These are phyloP conservation scores for Lasiodiplodia hormozganensis DNA, from an alignment of 2,329 filamentous ascomycete species.

Conservation along the genomic window DNA sequence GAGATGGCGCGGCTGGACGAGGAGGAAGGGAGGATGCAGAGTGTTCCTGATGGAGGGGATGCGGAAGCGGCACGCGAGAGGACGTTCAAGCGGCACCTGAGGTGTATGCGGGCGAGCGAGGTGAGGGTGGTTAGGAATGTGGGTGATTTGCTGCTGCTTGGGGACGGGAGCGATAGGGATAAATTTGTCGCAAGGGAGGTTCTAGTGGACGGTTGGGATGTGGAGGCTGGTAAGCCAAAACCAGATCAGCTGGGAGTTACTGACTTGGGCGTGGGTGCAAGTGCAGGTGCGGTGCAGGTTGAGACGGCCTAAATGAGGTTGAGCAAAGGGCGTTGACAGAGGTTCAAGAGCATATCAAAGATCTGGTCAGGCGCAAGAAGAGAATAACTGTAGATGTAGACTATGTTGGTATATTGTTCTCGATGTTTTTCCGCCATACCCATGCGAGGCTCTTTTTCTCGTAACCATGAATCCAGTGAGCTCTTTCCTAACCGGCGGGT, in stretches of 20 bases:
- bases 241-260: conserved; percentile 38
- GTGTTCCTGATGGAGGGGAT: conserved; percentile 51
- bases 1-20: conserved; percentile 62
- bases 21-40: conserved; percentile 50
- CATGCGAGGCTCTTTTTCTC: not conserved
- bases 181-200: conserved; percentile 62
- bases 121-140: conserved; percentile 81
- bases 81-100: conserved; percentile 61
- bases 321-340: not conserved
- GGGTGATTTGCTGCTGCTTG: conserved; percentile 72
- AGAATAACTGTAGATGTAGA: conserved; percentile 1
- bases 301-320: not conserved
- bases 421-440: not conserved
- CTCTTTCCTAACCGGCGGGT: not conserved
- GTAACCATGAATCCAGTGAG: too few species aligned
- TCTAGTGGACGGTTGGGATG: conserved; percentile 31
- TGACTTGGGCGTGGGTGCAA: conserved; percentile 35
- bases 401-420: not conserved
- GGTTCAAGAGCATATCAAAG: not conserved
- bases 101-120: conserved; percentile 85
- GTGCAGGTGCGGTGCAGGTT: conserved; percentile 26
- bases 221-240: conserved; percentile 31
- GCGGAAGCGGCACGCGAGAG: conserved; percentile 58
- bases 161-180: conserved; percentile 67
- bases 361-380: not conserved